phyloP scores from a whole-genome alignment of 805 yeast genomes.

The Cyberlindnera nakhonratchasimensis region DNA sequence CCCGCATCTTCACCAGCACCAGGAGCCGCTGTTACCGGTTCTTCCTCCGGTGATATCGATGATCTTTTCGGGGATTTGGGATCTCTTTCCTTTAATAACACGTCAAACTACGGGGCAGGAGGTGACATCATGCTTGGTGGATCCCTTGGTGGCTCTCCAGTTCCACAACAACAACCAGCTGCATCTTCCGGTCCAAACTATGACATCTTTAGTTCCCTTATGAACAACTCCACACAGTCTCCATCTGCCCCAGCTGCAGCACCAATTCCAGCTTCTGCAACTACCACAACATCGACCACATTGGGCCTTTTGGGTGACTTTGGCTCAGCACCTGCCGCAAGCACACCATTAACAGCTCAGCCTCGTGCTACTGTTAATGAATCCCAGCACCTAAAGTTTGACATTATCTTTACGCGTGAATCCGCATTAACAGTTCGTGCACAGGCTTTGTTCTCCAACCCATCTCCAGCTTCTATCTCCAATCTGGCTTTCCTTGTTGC shows the following conservation, averaged over 20 bases:
- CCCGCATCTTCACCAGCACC: constrained; percentile 5
- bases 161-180: constrained; percentile 26
- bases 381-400: constrained; percentile 47
- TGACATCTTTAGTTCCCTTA: constrained; percentile 24
- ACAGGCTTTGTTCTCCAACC: constrained; percentile 50
- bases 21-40: constrained; percentile 12
- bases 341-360: constrained; percentile 7
- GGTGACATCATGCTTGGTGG: constrained; percentile 43
- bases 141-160: constrained; percentile 27
- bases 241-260: constrained; percentile 4
- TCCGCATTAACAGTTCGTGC: constrained; percentile 40
- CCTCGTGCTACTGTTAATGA: constrained; percentile 36
- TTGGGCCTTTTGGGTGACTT: constrained; percentile 25
- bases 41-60: constrained; percentile 34
- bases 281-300: constrained; percentile 11
- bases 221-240: constrained; percentile 19
- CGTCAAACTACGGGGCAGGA: constrained; percentile 43
- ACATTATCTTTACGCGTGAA: constrained; percentile 38
- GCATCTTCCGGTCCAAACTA: constrained; percentile 27
- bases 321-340: constrained; percentile 11
- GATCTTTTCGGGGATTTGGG: constrained; percentile 75
- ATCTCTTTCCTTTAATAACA: constrained; percentile 44
- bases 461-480: constrained; percentile 40
- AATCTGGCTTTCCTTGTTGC: constrained; percentile 62
- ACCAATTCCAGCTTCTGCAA: constrained; percentile 14